Conservation (phyloP, 352 stramenopile genomes). For the Phytopythium aichiense region DNA sequence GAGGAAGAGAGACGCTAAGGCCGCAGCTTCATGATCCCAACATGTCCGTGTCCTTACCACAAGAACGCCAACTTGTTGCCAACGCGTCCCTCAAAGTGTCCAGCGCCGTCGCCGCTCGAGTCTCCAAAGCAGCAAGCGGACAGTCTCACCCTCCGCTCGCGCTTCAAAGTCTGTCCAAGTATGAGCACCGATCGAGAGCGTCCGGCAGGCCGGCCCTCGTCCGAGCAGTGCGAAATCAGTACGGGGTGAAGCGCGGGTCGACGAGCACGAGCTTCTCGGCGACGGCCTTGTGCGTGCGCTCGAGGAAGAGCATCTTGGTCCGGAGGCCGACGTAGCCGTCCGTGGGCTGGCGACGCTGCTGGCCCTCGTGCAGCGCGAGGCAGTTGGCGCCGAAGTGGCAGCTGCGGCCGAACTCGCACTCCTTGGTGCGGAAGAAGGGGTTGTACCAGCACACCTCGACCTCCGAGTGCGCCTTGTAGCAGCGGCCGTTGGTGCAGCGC, state of each 20-base stretch:
- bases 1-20: background rate
- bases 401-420: slow-evolving; percentile 31
- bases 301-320: slow-evolving; percentile 37
- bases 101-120: background rate
- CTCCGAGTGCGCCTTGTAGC: slow-evolving; percentile 39
- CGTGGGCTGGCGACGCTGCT: slow-evolving; percentile 26
- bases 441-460: slow-evolving; percentile 53
- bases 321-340: slow-evolving; percentile 28
- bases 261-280: slow-evolving; percentile 21
- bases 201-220: background rate
- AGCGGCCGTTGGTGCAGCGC: slow-evolving; percentile 32
- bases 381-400: slow-evolving; percentile 9
- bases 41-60: background rate
- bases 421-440: slow-evolving; percentile 39
- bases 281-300: slow-evolving; percentile 35
- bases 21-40: background rate
- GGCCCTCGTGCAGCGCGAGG: slow-evolving; percentile 5
- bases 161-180: background rate
- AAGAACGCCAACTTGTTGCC: background rate
- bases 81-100: background rate
- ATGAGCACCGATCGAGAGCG: background rate
- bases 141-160: background rate
- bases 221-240: background rate
- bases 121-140: background rate
- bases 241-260: slow-evolving; percentile 3